Evolutionary conservation across 768 basidiomycete species (phyloP).

Genomic region (Hygrophorus russula): DNA sequence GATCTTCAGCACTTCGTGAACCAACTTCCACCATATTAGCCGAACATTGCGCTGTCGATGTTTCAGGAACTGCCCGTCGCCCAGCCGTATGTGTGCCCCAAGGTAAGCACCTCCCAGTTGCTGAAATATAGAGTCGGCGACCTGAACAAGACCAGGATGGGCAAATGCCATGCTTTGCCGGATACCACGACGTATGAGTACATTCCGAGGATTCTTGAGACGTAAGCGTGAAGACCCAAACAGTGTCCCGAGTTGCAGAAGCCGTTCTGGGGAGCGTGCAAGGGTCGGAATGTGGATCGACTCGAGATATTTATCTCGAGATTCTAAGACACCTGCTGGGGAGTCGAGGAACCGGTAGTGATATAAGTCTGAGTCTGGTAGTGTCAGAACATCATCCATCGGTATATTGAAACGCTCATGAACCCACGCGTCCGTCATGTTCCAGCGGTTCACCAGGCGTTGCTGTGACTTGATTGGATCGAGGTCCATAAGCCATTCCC

Average conservation of each 20-base stretch:
- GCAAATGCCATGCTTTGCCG: slow-evolving; percentile 47
- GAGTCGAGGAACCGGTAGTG: slow-evolving; percentile 54
- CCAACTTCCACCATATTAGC: slow-evolving; percentile 45
- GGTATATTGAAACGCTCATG: slow-evolving; percentile 25
- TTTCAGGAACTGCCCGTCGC: slow-evolving; percentile 50
- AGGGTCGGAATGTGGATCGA: slow-evolving; percentile 32
- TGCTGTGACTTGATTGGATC: slow-evolving; percentile 24
- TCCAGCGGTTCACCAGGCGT: slow-evolving; percentile 35
- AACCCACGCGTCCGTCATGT: slow-evolving; percentile 40
- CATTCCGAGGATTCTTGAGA: slow-evolving; percentile 29
- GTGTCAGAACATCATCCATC: slow-evolving; percentile 26
- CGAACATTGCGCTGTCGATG: slow-evolving; percentile 31
- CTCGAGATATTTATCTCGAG: slow-evolving; percentile 28
- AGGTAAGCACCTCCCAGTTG: slow-evolving; percentile 39
- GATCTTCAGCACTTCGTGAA: slow-evolving; percentile 36
- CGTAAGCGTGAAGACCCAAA: slow-evolving; percentile 67
- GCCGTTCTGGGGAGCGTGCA: slow-evolving; percentile 27
- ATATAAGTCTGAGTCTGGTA: slow-evolving; percentile 50
- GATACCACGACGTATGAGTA: slow-evolving; percentile 31
- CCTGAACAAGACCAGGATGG: slow-evolving; percentile 33
- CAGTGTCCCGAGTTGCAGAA: slow-evolving; percentile 63
- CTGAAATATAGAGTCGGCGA: slow-evolving; percentile 32
- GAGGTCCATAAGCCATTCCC: slow-evolving; percentile 61
- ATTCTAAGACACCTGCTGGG: slow-evolving; percentile 12
- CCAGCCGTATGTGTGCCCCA: slow-evolving; percentile 57